Conservation (phyloP, 1,284 basidiomycete genomes). For the Pterula multifida region DNA sequence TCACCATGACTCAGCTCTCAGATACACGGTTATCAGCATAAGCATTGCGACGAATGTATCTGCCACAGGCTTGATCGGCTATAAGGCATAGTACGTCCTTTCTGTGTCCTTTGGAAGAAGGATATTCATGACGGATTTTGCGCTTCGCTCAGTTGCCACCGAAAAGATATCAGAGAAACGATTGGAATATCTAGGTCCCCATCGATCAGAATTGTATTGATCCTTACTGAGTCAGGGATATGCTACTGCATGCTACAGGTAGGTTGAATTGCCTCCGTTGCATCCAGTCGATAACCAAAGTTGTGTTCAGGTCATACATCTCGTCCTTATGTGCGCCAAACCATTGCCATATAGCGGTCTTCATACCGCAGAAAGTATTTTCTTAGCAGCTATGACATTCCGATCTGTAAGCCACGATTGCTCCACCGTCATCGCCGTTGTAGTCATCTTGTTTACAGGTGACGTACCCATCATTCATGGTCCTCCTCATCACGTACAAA, state of each 20-base stretch:
- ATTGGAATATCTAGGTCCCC: background rate
- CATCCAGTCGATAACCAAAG: background rate
- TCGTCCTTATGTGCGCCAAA: background rate
- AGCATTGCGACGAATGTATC: background rate
- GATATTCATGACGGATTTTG: too few relatives aligned
- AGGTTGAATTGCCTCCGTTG: background rate
- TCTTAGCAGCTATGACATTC: background rate
- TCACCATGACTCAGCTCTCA: background rate
- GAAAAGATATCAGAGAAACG: background rate
- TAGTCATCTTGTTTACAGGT: background rate
- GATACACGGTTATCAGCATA: background rate
- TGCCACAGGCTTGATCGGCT: background rate
- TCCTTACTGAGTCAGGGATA: background rate
- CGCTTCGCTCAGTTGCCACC: background rate
- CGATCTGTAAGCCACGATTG: background rate
- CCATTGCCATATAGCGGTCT: background rate
- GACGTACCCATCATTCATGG: background rate
- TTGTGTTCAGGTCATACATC: background rate
- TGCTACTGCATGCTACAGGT: background rate
- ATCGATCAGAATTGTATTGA: background rate
- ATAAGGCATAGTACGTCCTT: background rate
- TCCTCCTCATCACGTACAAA: background rate
- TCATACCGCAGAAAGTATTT: background rate
- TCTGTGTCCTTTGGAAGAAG: too few relatives aligned
- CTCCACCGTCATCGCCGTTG: background rate